Conservation (phyloP, 805 yeast species). For the Schwanniomyces pseudopolymorphus region DNA sequence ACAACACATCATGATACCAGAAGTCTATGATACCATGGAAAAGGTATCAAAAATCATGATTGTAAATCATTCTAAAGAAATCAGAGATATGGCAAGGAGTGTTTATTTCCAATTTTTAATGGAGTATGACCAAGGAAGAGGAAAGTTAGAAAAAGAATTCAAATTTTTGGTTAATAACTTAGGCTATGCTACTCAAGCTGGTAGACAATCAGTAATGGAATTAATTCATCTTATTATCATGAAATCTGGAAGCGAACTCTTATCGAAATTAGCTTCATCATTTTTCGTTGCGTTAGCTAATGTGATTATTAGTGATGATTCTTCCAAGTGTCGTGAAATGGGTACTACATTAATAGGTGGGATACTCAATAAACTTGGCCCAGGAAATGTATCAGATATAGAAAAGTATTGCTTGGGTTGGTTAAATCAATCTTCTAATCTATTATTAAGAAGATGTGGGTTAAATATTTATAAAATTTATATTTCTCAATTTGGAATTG, state of each 20-base stretch:
- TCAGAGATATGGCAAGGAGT: constrained; percentile 81
- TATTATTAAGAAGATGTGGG: constrained; percentile 68
- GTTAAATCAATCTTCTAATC: constrained; percentile 56
- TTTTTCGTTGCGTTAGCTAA: constrained; percentile 82
- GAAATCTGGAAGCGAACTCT: constrained; percentile 60
- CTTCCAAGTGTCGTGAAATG: constrained; percentile 80
- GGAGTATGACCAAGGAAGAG: constrained; percentile 93
- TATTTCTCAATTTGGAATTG: constrained; percentile 47
- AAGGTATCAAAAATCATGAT: constrained; percentile 81
- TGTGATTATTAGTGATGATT: constrained; percentile 74
- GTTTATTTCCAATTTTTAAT: constrained; percentile 81
- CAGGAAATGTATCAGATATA: constrained; percentile 30
- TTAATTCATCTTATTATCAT: constrained; percentile 67
- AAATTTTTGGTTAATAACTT: constrained; percentile 77
- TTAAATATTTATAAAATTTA: constrained; percentile 67
- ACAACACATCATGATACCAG: constrained; percentile 76
- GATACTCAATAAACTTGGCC: constrained; percentile 51
- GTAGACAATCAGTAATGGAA: constrained; percentile 90
- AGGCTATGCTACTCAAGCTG: constrained; percentile 79
- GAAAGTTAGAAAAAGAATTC: constrained; percentile 79
- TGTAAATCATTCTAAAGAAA: constrained; percentile 79
- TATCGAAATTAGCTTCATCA: constrained; percentile 64
- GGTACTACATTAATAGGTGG: constrained; percentile 60
- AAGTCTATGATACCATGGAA: constrained; percentile 86
- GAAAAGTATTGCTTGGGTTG: constrained; percentile 55